Conservation (phyloP, 108 stramenopile species). For the Cyclotella distinguenda region DNA sequence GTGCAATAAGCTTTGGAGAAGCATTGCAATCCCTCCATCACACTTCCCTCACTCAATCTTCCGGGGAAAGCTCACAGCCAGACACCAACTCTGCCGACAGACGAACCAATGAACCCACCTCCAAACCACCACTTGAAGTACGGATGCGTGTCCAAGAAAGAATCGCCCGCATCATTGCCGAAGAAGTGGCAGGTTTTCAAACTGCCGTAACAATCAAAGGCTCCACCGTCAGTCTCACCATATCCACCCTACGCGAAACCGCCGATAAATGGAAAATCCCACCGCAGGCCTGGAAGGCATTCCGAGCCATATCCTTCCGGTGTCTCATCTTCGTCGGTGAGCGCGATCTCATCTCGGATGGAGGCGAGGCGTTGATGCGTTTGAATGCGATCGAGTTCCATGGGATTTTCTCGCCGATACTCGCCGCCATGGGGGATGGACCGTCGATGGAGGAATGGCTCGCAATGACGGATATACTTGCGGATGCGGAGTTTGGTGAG, state of each 20-base stretch:
- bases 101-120: constrained; percentile 13
- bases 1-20: constrained; percentile 43
- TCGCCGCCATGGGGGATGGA: constrained; percentile 85
- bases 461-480: constrained; percentile 64
- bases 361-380: constrained; percentile 72
- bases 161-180: constrained; percentile 81
- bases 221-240: constrained; percentile 62
- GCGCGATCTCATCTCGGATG: constrained; percentile 69
- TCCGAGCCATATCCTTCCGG: constrained; percentile 78
- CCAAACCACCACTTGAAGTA: constrained; percentile 77
- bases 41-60: constrained; percentile 1
- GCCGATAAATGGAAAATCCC: constrained; percentile 86
- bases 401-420: constrained; percentile 70
- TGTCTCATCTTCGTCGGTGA: constrained; percentile 83
- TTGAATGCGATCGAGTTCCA: constrained; percentile 77
- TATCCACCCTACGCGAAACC: constrained; percentile 56
- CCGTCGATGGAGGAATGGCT: constrained; percentile 82
- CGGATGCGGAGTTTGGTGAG: constrained; percentile 48
- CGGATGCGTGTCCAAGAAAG: constrained; percentile 81
- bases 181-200: constrained; percentile 81
- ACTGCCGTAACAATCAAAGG: constrained; percentile 70
- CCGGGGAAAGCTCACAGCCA: constrained; percentile 1
- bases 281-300: constrained; percentile 75
- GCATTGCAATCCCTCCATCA: constrained; percentile 34
- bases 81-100: background rate